Evolutionary conservation across 208 protist species (phyloP).

Genomic region (Leishmania braziliensis): DNA sequence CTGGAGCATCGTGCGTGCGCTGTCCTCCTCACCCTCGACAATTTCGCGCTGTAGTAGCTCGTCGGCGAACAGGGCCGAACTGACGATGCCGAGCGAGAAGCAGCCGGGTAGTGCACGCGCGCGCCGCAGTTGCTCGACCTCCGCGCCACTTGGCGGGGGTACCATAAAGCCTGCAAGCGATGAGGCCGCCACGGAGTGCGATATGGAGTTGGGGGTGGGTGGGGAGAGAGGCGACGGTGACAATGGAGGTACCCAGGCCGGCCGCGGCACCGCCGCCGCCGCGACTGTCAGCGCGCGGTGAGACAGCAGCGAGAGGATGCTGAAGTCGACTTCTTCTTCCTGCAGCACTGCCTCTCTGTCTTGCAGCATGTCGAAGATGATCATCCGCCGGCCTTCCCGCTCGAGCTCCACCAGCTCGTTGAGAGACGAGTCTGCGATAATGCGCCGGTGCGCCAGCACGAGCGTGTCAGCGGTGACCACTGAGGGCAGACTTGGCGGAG

Average conservation of each 20-base stretch:
- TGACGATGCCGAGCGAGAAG: conserved; percentile 10
- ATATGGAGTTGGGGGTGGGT: not conserved
- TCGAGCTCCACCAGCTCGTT: conserved; percentile 16
- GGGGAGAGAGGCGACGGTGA: conserved; percentile 20
- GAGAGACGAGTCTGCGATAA: conserved; percentile 2
- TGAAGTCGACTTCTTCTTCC: conserved; percentile 15
- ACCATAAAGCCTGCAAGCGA: not conserved
- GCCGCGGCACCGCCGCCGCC: not conserved
- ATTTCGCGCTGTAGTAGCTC: conserved; percentile 28
- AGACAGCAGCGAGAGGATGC: conserved; percentile 7
- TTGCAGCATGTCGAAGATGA: conserved; percentile 17
- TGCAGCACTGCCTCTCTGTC: conserved; percentile 11
- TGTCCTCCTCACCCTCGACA: conserved; percentile 21
- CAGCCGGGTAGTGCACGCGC: conserved; percentile 11
- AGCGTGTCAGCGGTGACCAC: not conserved
- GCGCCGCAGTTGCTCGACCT: conserved; percentile 21
- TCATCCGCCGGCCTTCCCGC: conserved; percentile 2
- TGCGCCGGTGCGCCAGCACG: conserved; percentile 10
- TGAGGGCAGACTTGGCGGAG: not conserved
- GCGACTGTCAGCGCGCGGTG: not conserved
- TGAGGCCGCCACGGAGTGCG: not conserved
- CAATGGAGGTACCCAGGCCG: conserved; percentile 9
- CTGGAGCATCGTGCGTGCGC: conserved; percentile 21
- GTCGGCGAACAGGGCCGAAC: conserved; percentile 21
- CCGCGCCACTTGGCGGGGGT: conserved; percentile 10